Evolutionary conservation across 2,329 filamentous ascomycete genomes (phyloP).

Genomic region (Massarina eburnea): DNA sequence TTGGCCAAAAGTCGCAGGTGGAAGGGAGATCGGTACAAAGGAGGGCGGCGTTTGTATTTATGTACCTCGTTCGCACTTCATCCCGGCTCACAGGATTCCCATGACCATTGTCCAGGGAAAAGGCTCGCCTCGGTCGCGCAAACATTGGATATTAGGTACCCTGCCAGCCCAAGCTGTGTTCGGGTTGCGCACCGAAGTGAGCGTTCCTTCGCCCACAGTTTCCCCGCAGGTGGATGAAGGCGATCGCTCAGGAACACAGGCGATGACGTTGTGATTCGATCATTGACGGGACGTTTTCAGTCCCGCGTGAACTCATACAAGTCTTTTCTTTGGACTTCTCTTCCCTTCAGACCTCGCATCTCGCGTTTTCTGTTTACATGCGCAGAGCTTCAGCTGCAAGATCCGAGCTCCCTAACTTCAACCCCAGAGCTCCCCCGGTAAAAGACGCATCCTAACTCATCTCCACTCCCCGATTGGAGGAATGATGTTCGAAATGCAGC

Average conservation of each 20-base stretch:
- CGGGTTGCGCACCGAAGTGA: neutral
- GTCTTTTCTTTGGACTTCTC: too few relatives aligned
- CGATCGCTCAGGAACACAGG: slow-evolving; percentile 3
- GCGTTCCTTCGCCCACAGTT: neutral
- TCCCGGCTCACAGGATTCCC: neutral
- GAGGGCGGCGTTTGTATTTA: neutral
- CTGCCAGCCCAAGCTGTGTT: neutral
- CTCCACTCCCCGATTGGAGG: slow-evolving; percentile 9
- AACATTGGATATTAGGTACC: neutral
- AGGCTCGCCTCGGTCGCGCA: neutral
- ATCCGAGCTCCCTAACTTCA: neutral
- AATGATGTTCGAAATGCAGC: slow-evolving; percentile 1
- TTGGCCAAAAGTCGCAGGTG: neutral
- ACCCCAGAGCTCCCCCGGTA: slow-evolving; percentile 1
- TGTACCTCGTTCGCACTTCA: neutral
- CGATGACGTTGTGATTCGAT: neutral
- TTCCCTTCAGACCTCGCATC: too few relatives aligned
- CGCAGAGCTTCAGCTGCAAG: neutral
- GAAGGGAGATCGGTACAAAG: neutral
- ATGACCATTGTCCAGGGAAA: neutral
- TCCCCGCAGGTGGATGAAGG: slow-evolving; percentile 7
- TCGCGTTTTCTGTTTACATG: neutral
- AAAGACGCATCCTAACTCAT: slow-evolving; percentile 1
- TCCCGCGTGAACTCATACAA: too few relatives aligned
- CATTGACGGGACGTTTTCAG: too few relatives aligned